Percentiles rank a stretch among this genome's conserved stretches.
phyloP scores from a whole-genome alignment of 805 yeast species.

The Kodamaea kaohsiungensis region DNA sequence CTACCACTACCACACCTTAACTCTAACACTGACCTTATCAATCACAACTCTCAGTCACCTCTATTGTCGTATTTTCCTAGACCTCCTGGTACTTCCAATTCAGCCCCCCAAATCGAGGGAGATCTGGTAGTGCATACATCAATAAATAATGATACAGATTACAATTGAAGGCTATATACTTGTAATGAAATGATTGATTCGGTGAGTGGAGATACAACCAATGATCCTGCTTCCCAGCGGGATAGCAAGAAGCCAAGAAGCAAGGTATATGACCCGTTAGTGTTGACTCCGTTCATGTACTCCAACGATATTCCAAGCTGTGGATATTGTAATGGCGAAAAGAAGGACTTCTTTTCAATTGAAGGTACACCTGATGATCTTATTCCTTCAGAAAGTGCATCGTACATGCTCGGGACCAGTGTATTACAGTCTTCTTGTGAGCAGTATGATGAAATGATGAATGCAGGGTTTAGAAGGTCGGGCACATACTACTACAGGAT shows the following conservation, averaged over 20 bases:
- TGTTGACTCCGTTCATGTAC: constrained; percentile 48
- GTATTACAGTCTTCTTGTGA: constrained; percentile 47
- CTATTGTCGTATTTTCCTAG: too few species aligned
- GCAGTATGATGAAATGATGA: constrained; percentile 65
- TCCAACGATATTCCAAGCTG: constrained; percentile 43
- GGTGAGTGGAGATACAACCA: neutral
- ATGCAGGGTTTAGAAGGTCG: constrained; percentile 77
- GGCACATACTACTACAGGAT: constrained; percentile 66
- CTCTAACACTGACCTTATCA: too few species aligned
- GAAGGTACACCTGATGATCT: constrained; percentile 29
- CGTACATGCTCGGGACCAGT: constrained; percentile 38
- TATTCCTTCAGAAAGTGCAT: constrained; percentile 17
- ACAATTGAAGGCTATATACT: neutral
- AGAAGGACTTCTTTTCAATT: constrained; percentile 40
- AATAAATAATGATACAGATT: neutral
- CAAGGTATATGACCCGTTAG: constrained; percentile 19
- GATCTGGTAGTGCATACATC: neutral
- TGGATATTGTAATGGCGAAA: constrained; percentile 69
- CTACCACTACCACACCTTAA: too few species aligned
- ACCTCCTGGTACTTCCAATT: too few species aligned
- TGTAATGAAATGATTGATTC: neutral
- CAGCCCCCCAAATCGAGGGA: too few species aligned
- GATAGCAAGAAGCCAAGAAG: neutral
- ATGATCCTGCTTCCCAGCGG: neutral
- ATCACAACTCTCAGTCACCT: too few species aligned